These are phyloP conservation scores for Endoconidiophora laricicola DNA, from an alignment of 2,329 filamentous ascomycete species.

Conservation along the genomic window DNA sequence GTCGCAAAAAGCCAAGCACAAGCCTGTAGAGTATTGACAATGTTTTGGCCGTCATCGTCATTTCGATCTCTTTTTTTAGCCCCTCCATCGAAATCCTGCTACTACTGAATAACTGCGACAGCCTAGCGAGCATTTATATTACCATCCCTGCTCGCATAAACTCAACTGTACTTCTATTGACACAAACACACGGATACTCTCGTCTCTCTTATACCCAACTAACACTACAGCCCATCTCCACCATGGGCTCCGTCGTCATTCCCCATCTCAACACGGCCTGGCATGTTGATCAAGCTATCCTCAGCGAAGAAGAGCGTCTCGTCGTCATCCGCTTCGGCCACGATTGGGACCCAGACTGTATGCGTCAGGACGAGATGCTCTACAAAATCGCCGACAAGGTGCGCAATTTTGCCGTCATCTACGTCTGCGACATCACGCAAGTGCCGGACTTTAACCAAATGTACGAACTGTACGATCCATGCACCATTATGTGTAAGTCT, in stretches of 20 bases:
- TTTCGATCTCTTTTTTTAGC: too few relatives aligned
- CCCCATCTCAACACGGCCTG: slow-evolving; percentile 83
- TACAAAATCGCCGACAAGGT: slow-evolving; percentile 86
- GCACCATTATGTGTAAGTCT: slow-evolving; percentile 69
- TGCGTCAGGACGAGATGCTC: slow-evolving; percentile 41
- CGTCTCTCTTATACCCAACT: not conserved
- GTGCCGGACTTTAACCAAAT: slow-evolving; percentile 90
- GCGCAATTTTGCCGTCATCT: slow-evolving; percentile 85
- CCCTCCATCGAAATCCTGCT: too few relatives aligned
- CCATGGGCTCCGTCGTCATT: slow-evolving; percentile 70
- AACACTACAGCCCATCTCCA: not conserved
- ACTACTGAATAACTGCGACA: too few relatives aligned
- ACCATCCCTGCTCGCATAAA: too few relatives aligned
- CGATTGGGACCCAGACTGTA: slow-evolving; percentile 59
- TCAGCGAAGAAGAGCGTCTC: slow-evolving; percentile 76
- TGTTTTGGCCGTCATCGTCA: too few relatives aligned
- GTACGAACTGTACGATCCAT: slow-evolving; percentile 83
- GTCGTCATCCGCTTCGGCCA: slow-evolving; percentile 89
- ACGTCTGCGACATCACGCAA: slow-evolving; percentile 82
- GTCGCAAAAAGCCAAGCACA: too few relatives aligned
- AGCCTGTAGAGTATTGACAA: too few relatives aligned
- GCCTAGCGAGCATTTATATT: too few relatives aligned
- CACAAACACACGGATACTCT: too few relatives aligned
- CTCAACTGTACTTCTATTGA: not conserved
- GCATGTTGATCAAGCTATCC: slow-evolving; percentile 96